These are phyloP conservation scores for Paspalum vaginatum DNA, from an alignment of 176 grass and related monocot genomes.

Conservation along the genomic window DNA sequence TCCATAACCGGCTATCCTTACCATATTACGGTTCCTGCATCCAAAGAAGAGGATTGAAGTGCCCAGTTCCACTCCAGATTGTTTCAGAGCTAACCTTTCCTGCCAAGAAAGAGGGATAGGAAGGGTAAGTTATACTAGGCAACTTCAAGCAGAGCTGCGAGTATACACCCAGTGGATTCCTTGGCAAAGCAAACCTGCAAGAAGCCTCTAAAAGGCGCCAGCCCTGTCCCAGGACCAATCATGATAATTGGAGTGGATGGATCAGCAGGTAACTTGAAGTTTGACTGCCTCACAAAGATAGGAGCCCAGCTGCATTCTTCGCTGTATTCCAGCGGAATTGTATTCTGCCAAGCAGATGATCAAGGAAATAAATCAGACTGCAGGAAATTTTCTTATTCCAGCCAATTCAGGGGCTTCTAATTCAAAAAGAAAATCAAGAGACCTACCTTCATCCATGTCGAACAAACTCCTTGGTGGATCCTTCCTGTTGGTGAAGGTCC, in stretches of 20 bases:
- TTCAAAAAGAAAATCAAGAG: slow-evolving; percentile 9
- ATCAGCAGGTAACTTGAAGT: slow-evolving; percentile 85
- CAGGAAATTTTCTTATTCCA: slow-evolving; percentile 10
- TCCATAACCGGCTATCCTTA: slow-evolving; percentile 30
- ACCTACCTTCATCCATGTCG: slow-evolving; percentile 93
- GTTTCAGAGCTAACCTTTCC: slow-evolving; percentile 87
- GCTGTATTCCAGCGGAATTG: slow-evolving; percentile 76
- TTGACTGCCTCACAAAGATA: slow-evolving; percentile 90
- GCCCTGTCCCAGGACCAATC: slow-evolving; percentile 96
- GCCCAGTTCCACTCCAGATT: slow-evolving; percentile 74
- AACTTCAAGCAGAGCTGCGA: not conserved
- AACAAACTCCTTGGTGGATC: slow-evolving; percentile 92
- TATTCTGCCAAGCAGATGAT: slow-evolving; percentile 55
- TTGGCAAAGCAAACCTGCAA: slow-evolving; percentile 74
- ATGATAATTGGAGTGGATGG: slow-evolving; percentile 82
- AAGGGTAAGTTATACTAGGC: slow-evolving; percentile 4
- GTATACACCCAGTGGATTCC: not conserved
- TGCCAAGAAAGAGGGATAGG: slow-evolving; percentile 32
- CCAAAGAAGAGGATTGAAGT: slow-evolving; percentile 80
- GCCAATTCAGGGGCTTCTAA: slow-evolving; percentile 6
- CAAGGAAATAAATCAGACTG: slow-evolving; percentile 31
- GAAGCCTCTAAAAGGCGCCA: slow-evolving; percentile 97
- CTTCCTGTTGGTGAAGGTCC: slow-evolving; percentile 85
- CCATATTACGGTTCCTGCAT: slow-evolving; percentile 93
- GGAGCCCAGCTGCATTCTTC: slow-evolving; percentile 94